A percentile compares a stretch with the other conserved stretches of the same genome.
These are phyloP conservation scores for Litchi chinensis DNA, from an alignment of 345 rosid genomes.

Conservation along the genomic window DNA sequence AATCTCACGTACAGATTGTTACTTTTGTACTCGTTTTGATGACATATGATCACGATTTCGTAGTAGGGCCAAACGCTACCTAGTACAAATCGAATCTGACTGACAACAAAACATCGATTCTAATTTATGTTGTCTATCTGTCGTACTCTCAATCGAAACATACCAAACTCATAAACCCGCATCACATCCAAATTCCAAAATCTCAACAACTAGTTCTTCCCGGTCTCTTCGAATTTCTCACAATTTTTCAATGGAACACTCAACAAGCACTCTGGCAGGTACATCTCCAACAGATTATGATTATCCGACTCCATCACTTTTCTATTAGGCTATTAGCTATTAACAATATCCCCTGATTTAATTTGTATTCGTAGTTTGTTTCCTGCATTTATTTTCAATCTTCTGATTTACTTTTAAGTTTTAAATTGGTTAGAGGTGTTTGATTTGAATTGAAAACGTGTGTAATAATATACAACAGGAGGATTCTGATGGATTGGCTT, in stretches of 20 bases:
- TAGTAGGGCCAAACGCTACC: no score
- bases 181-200: not conserved
- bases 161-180: not conserved
- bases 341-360: not conserved
- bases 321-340: no score
- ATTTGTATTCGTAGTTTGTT: no score
- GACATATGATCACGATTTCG: no score
- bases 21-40: no score
- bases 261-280: not conserved
- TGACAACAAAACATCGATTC: not conserved
- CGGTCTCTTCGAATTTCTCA: not conserved
- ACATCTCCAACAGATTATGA: not conserved
- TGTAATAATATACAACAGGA: no score
- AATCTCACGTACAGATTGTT: no score
- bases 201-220: not conserved
- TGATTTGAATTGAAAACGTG: not conserved
- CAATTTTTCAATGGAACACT: not conserved
- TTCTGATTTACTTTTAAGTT: not conserved
- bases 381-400: not conserved
- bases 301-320: not conserved
- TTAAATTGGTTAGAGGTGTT: not conserved
- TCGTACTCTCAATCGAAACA: not conserved
- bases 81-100: not conserved
- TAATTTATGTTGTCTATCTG: no score
- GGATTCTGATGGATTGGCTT: not conserved